phyloP scores from a whole-genome alignment of 2,329 filamentous ascomycete genomes.

The Diaporthe eres region DNA sequence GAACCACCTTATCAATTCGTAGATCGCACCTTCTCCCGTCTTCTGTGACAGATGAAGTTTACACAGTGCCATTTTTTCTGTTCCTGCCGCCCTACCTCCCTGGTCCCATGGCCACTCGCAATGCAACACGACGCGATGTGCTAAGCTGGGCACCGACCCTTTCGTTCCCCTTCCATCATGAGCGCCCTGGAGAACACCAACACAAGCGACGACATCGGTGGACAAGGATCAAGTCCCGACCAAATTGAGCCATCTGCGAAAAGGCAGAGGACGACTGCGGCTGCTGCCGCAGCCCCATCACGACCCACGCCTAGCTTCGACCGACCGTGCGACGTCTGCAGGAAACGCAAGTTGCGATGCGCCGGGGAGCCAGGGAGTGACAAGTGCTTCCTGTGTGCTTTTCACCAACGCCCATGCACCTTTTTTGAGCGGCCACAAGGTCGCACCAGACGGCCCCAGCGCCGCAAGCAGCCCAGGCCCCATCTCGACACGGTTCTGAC shows the following conservation, averaged over 20 bases:
- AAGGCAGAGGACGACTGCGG: not conserved
- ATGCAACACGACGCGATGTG: too few species aligned
- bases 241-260: not conserved
- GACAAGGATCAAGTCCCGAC: not conserved
- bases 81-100: too few species aligned
- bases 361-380: not conserved
- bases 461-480: not conserved
- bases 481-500: not conserved
- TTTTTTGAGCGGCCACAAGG: not conserved
- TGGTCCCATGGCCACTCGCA: too few species aligned
- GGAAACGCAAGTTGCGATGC: not conserved
- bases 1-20: too few species aligned
- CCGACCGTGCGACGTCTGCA: not conserved
- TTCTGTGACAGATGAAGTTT: too few species aligned
- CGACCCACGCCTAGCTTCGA: not conserved
- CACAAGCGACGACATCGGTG: not conserved
- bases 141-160: too few species aligned
- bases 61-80: too few species aligned
- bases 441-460: not conserved
- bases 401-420: not conserved
- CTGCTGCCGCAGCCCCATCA: not conserved
- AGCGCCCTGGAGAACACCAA: not conserved
- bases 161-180: too few species aligned
- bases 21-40: too few species aligned
- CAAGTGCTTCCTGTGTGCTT: not conserved